A percentile compares a stretch with the other conserved stretches of the same genome.
Evolutionary conservation across 306 rosid genomes (phyloP).

Genomic region (Cicer arietinum): DNA sequence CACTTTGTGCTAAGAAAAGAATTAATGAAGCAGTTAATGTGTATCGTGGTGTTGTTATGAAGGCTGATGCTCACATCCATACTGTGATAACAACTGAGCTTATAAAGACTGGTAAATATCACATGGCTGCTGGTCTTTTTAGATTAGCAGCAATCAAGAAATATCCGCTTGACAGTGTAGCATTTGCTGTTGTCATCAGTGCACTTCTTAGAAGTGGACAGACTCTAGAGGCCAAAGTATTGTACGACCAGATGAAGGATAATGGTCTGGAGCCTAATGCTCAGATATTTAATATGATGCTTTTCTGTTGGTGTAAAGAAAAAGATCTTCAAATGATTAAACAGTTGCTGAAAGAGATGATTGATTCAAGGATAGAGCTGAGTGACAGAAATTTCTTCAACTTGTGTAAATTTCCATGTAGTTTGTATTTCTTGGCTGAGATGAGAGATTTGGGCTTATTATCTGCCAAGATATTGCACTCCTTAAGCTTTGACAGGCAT

Average conservation of each 20-base stretch:
- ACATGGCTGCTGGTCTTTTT: slow-evolving; percentile 53
- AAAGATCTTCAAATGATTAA: slow-evolving; percentile 47
- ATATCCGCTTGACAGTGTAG: slow-evolving; percentile 54
- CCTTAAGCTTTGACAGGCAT: slow-evolving; percentile 21
- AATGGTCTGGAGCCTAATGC: slow-evolving; percentile 55
- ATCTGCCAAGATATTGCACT: slow-evolving; percentile 44
- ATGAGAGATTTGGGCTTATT: slow-evolving; percentile 61
- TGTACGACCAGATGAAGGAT: slow-evolving; percentile 62
- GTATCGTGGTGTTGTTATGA: slow-evolving; percentile 54
- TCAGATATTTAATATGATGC: slow-evolving; percentile 56
- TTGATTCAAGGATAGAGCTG: slow-evolving; percentile 56
- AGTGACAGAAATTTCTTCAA: slow-evolving; percentile 51
- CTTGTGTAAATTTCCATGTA: slow-evolving; percentile 44
- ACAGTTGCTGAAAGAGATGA: slow-evolving; percentile 63
- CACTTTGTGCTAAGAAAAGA: slow-evolving; percentile 62
- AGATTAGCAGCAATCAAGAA: slow-evolving; percentile 46
- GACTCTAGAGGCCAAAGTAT: slow-evolving; percentile 55
- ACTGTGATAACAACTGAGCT: slow-evolving; percentile 56
- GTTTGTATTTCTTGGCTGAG: slow-evolving; percentile 52
- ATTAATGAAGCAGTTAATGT: slow-evolving; percentile 59
- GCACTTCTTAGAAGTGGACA: slow-evolving; percentile 64
- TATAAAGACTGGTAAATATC: slow-evolving; percentile 55
- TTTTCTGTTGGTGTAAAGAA: slow-evolving; percentile 52
- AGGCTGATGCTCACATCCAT: slow-evolving; percentile 63
- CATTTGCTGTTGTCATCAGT: slow-evolving; percentile 56